Conservation (phyloP, 1,139 yeast genomes). For the Debaryomycetaceae sp. region DNA sequence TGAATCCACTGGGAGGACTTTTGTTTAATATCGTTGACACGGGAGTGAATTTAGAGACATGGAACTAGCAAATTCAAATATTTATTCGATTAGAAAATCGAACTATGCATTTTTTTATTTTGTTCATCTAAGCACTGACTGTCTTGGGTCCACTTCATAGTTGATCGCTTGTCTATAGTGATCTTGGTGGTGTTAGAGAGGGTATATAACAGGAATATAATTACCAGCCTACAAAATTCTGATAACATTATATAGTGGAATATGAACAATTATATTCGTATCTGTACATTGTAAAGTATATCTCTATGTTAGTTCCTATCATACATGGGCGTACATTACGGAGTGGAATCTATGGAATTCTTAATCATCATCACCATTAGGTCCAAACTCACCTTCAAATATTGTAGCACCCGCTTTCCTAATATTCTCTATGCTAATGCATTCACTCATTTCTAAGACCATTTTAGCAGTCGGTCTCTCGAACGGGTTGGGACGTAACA, state of each 20-base stretch:
- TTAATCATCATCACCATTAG: slow-evolving; percentile 24
- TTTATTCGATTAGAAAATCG: neutral
- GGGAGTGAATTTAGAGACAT: neutral
- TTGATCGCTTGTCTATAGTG: neutral
- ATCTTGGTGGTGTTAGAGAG: neutral
- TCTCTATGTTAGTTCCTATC: neutral
- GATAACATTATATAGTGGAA: neutral
- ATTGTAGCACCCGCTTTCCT: slow-evolving; percentile 94
- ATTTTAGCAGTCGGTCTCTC: slow-evolving; percentile 76
- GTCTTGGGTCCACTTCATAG: neutral
- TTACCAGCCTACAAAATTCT: neutral
- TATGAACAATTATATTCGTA: neutral
- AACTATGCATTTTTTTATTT: neutral
- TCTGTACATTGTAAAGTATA: neutral
- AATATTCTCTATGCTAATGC: slow-evolving; percentile 72
- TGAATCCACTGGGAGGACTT: neutral
- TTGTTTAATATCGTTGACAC: neutral
- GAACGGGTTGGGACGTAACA: slow-evolving; percentile 85
- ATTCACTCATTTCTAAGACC: slow-evolving; percentile 66
- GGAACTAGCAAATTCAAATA: neutral
- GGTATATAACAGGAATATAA: neutral
- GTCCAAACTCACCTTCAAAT: slow-evolving; percentile 96
- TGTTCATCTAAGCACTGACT: neutral
- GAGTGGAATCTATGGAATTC: neutral
- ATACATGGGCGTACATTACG: neutral